A percentile compares a stretch with the other conserved stretches of the same genome.
Evolutionary conservation across 192 early-diverging fungal species (phyloP).

Genomic region (Diversispora eburnea): DNA sequence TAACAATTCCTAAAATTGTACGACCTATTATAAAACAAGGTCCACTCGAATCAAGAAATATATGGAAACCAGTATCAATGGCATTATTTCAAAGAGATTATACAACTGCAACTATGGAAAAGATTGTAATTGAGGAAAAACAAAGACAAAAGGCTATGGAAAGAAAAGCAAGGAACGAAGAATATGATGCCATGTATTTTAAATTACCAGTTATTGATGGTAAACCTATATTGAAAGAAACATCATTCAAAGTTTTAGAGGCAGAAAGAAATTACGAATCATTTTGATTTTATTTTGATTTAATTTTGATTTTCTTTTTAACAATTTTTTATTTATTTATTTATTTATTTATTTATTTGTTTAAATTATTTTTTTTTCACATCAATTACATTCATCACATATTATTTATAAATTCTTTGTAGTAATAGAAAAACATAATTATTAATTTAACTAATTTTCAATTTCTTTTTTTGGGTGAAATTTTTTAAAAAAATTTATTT

Average conservation of each 20-base stretch:
- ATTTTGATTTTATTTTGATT: no score
- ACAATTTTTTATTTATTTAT: no score
- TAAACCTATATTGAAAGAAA: slow-evolving; percentile 43
- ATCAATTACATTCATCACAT: no score
- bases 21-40: slow-evolving; percentile 58
- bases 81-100: slow-evolving; percentile 57
- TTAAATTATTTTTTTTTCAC: no score
- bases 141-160: slow-evolving; percentile 55
- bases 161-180: slow-evolving; percentile 44
- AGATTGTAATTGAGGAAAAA: slow-evolving; percentile 63
- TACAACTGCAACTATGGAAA: slow-evolving; percentile 59
- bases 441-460: no score
- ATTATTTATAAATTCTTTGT: no score
- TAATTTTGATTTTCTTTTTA: no score
- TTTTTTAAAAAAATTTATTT: no score
- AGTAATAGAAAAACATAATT: no score
- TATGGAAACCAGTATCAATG: slow-evolving; percentile 62
- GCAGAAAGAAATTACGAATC: no score
- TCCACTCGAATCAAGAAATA: slow-evolving; percentile 56
- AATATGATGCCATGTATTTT: slow-evolving; percentile 59
- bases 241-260: background rate
- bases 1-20: slow-evolving; percentile 48
- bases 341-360: no score
- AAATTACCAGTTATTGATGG: slow-evolving; percentile 45
- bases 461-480: no score